Conservation (phyloP, 208 protist genomes). For the Dictyostelium gargantuum region DNA sequence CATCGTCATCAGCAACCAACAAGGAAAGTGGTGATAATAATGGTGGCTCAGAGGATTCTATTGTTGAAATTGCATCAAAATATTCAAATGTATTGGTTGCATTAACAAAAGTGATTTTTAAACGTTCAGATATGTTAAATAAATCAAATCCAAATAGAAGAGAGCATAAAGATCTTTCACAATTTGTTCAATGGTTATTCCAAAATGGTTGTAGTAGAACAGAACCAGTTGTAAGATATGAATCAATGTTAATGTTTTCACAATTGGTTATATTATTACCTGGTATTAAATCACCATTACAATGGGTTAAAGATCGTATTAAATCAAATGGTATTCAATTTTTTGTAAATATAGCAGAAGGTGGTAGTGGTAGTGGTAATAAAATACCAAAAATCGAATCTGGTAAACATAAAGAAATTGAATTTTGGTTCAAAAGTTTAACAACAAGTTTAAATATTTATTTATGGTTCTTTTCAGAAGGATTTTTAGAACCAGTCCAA, state of each 20-base stretch:
- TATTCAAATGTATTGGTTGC: neutral
- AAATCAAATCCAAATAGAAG: slow-evolving; percentile 48
- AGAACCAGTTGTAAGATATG: slow-evolving; percentile 61
- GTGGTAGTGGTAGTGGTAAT: neutral
- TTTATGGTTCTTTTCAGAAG: slow-evolving; percentile 73
- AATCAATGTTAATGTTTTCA: slow-evolving; percentile 74
- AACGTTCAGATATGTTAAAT: slow-evolving; percentile 48
- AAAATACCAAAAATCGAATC: neutral
- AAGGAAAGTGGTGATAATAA: neutral
- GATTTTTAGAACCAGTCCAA: slow-evolving; percentile 57
- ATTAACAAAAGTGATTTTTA: slow-evolving; percentile 58
- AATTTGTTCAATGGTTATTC: slow-evolving; percentile 80
- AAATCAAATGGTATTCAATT: neutral
- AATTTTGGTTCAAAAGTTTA: slow-evolving; percentile 69
- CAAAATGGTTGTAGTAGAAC: slow-evolving; percentile 47
- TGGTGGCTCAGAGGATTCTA: neutral
- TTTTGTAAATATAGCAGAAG: slow-evolving; percentile 56
- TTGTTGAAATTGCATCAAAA: slow-evolving; percentile 7
- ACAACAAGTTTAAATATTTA: slow-evolving; percentile 67
- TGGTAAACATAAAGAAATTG: slow-evolving; percentile 31
- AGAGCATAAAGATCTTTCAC: slow-evolving; percentile 65
- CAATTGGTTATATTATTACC: slow-evolving; percentile 19
- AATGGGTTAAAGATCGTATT: slow-evolving; percentile 65
- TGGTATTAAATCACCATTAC: slow-evolving; percentile 58
- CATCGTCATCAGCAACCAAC: no score